Percentiles rank a stretch among this genome's conserved stretches.
Evolutionary conservation across 2,329 filamentous ascomycete genomes (phyloP).

Genomic region (Beauveria rudraprayagi): DNA sequence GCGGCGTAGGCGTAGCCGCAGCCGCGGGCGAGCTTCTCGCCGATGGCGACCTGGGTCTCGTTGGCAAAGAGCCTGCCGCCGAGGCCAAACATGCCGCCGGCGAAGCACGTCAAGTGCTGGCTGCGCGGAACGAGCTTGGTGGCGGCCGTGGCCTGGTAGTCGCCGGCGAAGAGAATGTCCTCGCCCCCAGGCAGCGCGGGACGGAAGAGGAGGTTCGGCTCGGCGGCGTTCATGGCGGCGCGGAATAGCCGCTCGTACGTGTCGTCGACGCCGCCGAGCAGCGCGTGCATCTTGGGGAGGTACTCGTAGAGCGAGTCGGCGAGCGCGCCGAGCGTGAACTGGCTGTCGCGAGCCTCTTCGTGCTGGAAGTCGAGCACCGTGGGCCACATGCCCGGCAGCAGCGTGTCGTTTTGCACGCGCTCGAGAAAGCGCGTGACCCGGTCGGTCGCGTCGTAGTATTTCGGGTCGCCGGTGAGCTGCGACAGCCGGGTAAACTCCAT

Average conservation of each 20-base stretch:
- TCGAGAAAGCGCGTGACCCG: conserved; percentile 49
- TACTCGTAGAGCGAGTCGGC: conserved; percentile 56
- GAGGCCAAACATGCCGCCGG: conserved; percentile 57
- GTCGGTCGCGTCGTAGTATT: conserved; percentile 53
- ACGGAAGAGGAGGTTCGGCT: conserved; percentile 55
- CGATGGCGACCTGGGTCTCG: conserved; percentile 46
- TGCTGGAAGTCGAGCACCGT: conserved; percentile 39
- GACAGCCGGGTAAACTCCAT: conserved; percentile 56
- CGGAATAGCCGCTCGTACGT: conserved; percentile 30
- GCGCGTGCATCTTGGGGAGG: conserved; percentile 54
- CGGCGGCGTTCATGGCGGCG: conserved; percentile 47
- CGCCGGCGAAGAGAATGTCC: conserved; percentile 52
- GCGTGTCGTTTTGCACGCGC: conserved; percentile 41
- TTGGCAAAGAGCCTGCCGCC: conserved; percentile 46
- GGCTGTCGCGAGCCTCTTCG: conserved; percentile 25
- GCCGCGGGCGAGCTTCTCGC: conserved; percentile 51
- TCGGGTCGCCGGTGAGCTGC: conserved; percentile 50
- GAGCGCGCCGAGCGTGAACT: conserved; percentile 40
- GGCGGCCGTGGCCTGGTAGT: conserved; percentile 23
- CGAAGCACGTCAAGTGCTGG: conserved; percentile 56
- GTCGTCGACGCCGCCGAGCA: conserved; percentile 50
- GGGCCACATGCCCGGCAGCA: conserved; percentile 55
- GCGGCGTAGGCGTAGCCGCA: conserved; percentile 56
- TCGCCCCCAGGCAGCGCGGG: conserved; percentile 51
- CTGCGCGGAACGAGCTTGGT: conserved; percentile 24